Conservation (phyloP, 257 asterid genomes). For the Scutellaria baicalensis region DNA sequence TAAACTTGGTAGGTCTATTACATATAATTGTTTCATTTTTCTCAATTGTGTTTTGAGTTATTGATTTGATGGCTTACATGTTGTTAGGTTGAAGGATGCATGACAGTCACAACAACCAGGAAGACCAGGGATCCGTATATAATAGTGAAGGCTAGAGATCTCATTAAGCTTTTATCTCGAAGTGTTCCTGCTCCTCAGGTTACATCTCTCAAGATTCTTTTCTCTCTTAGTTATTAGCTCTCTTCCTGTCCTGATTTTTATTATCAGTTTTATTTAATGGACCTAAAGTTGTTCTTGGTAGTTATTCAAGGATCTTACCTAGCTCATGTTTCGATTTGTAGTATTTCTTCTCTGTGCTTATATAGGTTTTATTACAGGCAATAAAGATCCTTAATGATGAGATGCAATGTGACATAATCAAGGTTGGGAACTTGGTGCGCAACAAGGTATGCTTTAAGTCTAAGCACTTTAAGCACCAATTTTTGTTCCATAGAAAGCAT, state of each 20-base stretch:
- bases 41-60: background rate
- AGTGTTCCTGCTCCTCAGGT: conserved; percentile 99
- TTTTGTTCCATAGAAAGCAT: background rate
- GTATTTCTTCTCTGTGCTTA: conserved; percentile 4
- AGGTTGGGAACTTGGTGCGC: conserved; percentile 79
- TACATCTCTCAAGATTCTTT: background rate
- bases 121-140: conserved; percentile 87
- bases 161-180: conserved; percentile 82
- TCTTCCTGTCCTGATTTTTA: background rate
- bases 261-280: background rate
- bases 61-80: conserved; percentile 2
- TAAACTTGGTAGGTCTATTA: conserved; percentile 55
- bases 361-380: conserved; percentile 46
- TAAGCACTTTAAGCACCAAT: background rate
- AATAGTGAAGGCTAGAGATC: conserved; percentile 84
- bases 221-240: background rate
- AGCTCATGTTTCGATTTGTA: background rate
- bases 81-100: conserved; percentile 92
- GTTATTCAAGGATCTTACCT: background rate
- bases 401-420: conserved; percentile 91
- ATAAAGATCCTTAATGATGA: conserved; percentile 87
- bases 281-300: background rate
- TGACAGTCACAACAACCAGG: conserved; percentile 84
- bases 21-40: background rate
- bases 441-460: conserved; percentile 51